Conservation (phyloP, 2,329 filamentous ascomycete genomes). For the Emericellopsis cladophorae region DNA sequence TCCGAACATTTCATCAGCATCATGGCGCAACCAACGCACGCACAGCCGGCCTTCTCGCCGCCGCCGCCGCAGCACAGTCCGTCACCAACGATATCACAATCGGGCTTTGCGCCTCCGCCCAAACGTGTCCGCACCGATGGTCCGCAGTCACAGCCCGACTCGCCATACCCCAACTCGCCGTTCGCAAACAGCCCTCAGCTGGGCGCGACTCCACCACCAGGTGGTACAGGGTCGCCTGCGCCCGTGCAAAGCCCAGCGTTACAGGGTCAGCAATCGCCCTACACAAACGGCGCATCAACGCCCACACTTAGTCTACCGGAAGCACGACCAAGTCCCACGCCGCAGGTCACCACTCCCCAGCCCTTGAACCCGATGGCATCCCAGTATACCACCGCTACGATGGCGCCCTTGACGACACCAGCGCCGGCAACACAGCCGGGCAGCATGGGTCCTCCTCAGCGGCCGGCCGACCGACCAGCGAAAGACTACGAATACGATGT, state of each 20-base stretch:
- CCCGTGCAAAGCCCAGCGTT: constrained; percentile 19
- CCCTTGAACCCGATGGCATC: constrained; percentile 9
- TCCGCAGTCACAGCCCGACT: constrained; percentile 53
- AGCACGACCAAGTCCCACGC: constrained; percentile 16
- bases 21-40: constrained; percentile 49
- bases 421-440: constrained; percentile 13
- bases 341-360: constrained; percentile 18
- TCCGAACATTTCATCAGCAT: constrained; percentile 3
- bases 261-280: constrained; percentile 20
- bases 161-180: constrained; percentile 43
- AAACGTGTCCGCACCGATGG: constrained; percentile 53
- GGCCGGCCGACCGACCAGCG: constrained; percentile 46
- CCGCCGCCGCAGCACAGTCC: constrained; percentile 38
- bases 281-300: constrained; percentile 23
- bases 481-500: constrained; percentile 60
- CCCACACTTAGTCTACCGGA: constrained; percentile 21
- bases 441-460: constrained; percentile 46
- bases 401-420: constrained; percentile 12
- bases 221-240: constrained; percentile 21
- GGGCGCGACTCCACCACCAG: constrained; percentile 25
- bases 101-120: constrained; percentile 47
- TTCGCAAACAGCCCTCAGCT: constrained; percentile 33
- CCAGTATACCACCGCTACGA: constrained; percentile 15
- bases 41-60: constrained; percentile 46
- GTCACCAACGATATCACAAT: constrained; percentile 44